Conservation (phyloP, 1,284 basidiomycete genomes). For the Rhodotorula sp. region DNA sequence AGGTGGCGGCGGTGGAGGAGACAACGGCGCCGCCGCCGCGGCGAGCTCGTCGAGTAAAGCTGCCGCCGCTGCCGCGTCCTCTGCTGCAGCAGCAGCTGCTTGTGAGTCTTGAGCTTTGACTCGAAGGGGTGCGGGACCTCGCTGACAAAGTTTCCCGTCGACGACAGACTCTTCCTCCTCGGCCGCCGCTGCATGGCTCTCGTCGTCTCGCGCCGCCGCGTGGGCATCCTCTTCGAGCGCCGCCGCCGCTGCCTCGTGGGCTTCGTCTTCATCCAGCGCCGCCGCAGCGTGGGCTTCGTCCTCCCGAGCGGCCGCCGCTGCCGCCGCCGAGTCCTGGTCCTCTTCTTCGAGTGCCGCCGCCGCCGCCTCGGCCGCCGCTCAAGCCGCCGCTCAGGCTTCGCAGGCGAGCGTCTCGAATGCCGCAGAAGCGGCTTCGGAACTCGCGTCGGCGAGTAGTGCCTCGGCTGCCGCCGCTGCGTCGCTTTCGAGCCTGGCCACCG, state of each 20-base stretch:
- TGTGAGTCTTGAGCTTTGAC: background rate
- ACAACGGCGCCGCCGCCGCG: conserved; percentile 15
- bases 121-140: background rate
- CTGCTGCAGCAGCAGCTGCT: background rate
- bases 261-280: background rate
- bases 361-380: conserved; percentile 8
- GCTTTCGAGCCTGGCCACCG: background rate
- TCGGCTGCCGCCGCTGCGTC: background rate
- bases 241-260: conserved; percentile 10
- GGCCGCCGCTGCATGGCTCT: conserved; percentile 1
- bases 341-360: background rate
- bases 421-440: background rate
- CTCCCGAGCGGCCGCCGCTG: background rate
- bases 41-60: background rate
- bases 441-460: background rate
- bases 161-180: conserved; percentile 3
- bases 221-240: conserved; percentile 7
- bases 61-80: background rate
- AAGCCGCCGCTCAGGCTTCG: conserved; percentile 1
- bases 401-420: background rate
- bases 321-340: background rate
- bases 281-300: conserved; percentile 5
- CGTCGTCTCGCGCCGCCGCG: background rate
- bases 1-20: conserved; percentile 2
- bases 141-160: background rate